Percentiles rank a stretch among this genome's conserved stretches.
Evolutionary conservation across 2,329 filamentous ascomycete genomes (phyloP).

Genomic region (Aspergillus sojae): DNA sequence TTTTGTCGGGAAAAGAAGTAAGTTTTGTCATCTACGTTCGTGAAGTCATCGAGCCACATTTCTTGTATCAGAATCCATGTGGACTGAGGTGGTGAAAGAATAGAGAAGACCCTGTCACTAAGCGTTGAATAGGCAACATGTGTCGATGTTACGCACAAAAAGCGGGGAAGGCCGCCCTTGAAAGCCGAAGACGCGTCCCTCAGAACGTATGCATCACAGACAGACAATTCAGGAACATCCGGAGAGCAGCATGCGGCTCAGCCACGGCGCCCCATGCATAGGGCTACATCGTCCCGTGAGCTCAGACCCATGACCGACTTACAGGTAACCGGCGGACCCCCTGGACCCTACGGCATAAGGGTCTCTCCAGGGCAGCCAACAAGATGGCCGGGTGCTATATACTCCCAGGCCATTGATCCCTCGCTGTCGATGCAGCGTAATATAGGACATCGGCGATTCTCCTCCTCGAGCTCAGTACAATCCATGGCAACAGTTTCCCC

Average conservation of each 20-base stretch:
- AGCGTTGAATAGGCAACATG: constrained; percentile 39
- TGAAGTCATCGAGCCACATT: neutral
- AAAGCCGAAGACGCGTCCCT: constrained; percentile 46
- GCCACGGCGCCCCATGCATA: constrained; percentile 32
- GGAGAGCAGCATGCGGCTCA: constrained; percentile 29
- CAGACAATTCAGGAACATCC: constrained; percentile 29
- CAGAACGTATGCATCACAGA: constrained; percentile 32
- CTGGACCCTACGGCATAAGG: constrained; percentile 23
- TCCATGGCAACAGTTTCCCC: constrained; percentile 28
- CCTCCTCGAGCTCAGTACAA: constrained; percentile 35
- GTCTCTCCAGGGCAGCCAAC: constrained; percentile 29
- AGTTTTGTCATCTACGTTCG: constrained; percentile 21
- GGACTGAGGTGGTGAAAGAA: neutral
- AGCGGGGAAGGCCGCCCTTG: constrained; percentile 47
- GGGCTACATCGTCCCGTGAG: constrained; percentile 41
- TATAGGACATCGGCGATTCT: constrained; percentile 34
- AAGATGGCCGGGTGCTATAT: constrained; percentile 37
- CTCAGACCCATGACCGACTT: constrained; percentile 42
- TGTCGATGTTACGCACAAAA: constrained; percentile 52
- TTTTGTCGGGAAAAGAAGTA: constrained; percentile 50
- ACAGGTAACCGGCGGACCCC: constrained; percentile 28
- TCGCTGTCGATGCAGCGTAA: constrained; percentile 27
- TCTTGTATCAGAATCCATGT: neutral
- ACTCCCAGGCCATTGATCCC: constrained; percentile 32
- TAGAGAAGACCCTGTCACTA: neutral